phyloP scores from a whole-genome alignment of 2,329 filamentous ascomycete genomes.

The Beauveria sp. region DNA sequence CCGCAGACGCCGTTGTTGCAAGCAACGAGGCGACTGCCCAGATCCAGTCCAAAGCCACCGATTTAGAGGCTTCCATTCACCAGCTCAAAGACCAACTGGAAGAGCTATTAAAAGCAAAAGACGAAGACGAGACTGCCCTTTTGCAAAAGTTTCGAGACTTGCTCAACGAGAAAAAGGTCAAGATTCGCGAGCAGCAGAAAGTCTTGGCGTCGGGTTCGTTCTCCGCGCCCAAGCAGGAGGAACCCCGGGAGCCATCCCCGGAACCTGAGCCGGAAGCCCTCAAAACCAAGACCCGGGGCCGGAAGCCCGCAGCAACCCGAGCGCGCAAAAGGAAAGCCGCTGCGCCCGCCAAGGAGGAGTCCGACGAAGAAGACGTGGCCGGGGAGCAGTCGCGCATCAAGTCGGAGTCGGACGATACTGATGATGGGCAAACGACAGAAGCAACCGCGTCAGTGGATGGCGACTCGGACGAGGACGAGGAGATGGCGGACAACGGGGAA shows the following conservation, averaged over 20 bases:
- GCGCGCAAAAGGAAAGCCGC: conserved; percentile 43
- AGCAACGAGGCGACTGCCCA: conserved; percentile 36
- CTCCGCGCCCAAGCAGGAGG: conserved; percentile 18
- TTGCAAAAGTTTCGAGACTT: conserved; percentile 63
- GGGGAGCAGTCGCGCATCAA: conserved; percentile 42
- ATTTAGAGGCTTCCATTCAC: conserved; percentile 48
- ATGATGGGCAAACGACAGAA: conserved; percentile 33
- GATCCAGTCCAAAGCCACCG: conserved; percentile 33
- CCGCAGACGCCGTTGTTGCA: conserved; percentile 40
- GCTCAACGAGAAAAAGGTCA: conserved; percentile 73
- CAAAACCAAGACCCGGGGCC: conserved; percentile 12
- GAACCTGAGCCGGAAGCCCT: conserved; percentile 11
- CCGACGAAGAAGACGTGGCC: conserved; percentile 26
- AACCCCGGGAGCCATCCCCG: conserved; percentile 18
- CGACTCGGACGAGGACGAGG: conserved; percentile 28
- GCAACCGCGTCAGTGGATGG: conserved; percentile 34
- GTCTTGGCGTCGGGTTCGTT: conserved; percentile 43
- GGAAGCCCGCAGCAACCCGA: conserved; percentile 30
- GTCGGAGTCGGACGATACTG: conserved; percentile 31
- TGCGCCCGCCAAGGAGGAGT: conserved; percentile 30
- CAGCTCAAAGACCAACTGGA: conserved; percentile 57
- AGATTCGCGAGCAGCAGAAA: conserved; percentile 66
- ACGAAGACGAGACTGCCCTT: conserved; percentile 57
- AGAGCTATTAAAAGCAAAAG: conserved; percentile 58
- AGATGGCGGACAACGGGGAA: conserved; percentile 24